phyloP scores from a whole-genome alignment of 495 filamentous ascomycete species.

The Aspergillus saccharolyticus region DNA sequence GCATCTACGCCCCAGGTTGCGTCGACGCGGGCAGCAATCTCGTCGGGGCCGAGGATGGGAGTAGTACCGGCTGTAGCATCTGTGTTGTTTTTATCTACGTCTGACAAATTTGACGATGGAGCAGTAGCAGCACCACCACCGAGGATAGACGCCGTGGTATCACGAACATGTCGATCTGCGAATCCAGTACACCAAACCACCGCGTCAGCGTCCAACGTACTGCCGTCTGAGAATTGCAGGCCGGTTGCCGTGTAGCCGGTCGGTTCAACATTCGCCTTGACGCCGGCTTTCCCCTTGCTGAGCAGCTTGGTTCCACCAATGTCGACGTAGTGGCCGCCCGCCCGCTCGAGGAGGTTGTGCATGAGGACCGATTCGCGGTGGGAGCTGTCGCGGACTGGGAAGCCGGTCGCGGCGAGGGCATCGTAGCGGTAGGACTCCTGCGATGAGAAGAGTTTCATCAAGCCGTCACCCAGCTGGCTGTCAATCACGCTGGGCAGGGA shows the following conservation, averaged over 20 bases:
- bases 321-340: conserved; percentile 39
- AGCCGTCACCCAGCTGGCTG: conserved; percentile 12
- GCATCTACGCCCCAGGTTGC: conserved; percentile 34
- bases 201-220: conserved; percentile 29
- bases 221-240: conserved; percentile 30
- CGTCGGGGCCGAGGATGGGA: conserved; percentile 11
- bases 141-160: conserved; percentile 22
- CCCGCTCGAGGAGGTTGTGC: conserved; percentile 21
- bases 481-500: conserved; percentile 14
- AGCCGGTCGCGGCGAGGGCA: conserved; percentile 14
- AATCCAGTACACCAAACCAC: conserved; percentile 40
- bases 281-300: conserved; percentile 23
- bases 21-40: conserved; percentile 30
- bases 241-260: conserved; percentile 27
- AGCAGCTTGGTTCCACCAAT: conserved; percentile 32
- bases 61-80: not conserved
- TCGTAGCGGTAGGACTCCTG: conserved; percentile 18
- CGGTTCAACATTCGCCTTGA: conserved; percentile 28
- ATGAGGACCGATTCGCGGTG: conserved; percentile 13
- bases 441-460: conserved; percentile 14
- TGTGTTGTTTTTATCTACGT: not conserved
- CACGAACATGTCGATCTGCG: conserved; percentile 19
- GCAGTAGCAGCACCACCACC: conserved; percentile 7
- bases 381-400: conserved; percentile 22
- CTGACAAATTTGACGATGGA: too few species aligned